Evolutionary conservation across 495 filamentous ascomycete genomes (phyloP), one percentile per base, ranked within the genome.

Genomic region (Annulohypoxylon nitens): DNA sequence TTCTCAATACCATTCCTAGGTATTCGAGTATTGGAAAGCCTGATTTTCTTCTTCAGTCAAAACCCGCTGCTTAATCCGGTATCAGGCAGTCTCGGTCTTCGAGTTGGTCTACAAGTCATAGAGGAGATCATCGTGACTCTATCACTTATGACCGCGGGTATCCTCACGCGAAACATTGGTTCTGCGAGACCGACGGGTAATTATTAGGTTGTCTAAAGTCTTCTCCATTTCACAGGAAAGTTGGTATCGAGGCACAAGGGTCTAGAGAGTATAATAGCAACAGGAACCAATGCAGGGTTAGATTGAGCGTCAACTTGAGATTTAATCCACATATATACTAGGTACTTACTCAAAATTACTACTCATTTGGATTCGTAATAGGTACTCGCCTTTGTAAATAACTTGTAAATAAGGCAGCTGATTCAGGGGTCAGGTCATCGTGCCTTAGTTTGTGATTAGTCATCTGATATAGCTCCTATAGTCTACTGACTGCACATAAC

Each of bases 51-150:
- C 51, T 73, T 78, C 41, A 61, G 69, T 10, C 23, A 70, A 14
- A 68, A 66, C n/a, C 67, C 58, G 20, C 26, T 45, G 3, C 64
- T 81, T 18, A 76, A 74, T 50, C 77, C 75, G 0, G 59, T 69
- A 1, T 68, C 69, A 3, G 78, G 76, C 1, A 74, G 70, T 33
- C 16, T 80, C 6, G 75, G 78, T 8, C 57, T 76, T 3, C 69
- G 72, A 25, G 66, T 81, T 4, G 72, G 78, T 5, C 65, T 82
- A 6, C 74, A 78, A 41, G 64, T 80, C 43, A 34, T 81, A 1
- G 72, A 81, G 14, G 79, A 81, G 69, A 67, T 82, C 25, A 69
- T 81, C 36, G 76, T 74, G 47, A 70, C 73, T 12, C 33, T 81
- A 0, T 45, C 61, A 11, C 71, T 81, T 18, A 34, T 80, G 23